These are phyloP conservation scores for slime mould (Dictyostelium discoideum) DNA, from an alignment of 78 protist species.

Conservation along the genomic window DNA sequence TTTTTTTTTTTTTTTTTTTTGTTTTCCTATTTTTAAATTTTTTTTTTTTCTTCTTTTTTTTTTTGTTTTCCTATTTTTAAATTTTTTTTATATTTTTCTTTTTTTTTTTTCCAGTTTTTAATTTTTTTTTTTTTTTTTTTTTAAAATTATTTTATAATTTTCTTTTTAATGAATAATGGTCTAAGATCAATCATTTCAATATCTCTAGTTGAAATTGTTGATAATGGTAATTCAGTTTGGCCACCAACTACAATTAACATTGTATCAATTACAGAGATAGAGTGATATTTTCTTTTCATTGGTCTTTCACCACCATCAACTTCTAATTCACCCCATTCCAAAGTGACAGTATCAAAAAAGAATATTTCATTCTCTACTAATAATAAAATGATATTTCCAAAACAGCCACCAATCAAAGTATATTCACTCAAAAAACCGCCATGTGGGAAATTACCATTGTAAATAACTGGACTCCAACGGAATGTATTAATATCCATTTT, in stretches of 20 bases:
- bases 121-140: not conserved
- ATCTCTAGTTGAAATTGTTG: conserved; percentile 40
- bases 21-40: not conserved
- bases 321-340: conserved; percentile 18
- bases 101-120: not conserved
- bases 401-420: not conserved
- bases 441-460: conserved; percentile 34
- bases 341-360: conserved; percentile 19
- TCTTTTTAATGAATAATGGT: conserved; percentile 23
- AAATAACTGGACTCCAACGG: conserved; percentile 31
- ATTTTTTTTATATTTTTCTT: not conserved
- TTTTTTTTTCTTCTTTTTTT: not conserved
- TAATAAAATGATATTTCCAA: not conserved
- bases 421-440: not conserved
- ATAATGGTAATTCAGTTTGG: conserved; percentile 55
- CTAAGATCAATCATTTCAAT: conserved; percentile 58
- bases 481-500: conserved; percentile 19
- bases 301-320: conserved; percentile 57
- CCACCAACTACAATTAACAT: conserved; percentile 50
- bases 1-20: not conserved
- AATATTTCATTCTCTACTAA: conserved; percentile 39
- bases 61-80: not conserved
- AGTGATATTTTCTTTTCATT: conserved; percentile 34
- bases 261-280: conserved; percentile 21
- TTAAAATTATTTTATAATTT: not conserved